Evolutionary conservation across 1,139 yeast species (phyloP), one percentile per base, ranked within the genome.

Genomic region (Wickerhamiella pararugosa): DNA sequence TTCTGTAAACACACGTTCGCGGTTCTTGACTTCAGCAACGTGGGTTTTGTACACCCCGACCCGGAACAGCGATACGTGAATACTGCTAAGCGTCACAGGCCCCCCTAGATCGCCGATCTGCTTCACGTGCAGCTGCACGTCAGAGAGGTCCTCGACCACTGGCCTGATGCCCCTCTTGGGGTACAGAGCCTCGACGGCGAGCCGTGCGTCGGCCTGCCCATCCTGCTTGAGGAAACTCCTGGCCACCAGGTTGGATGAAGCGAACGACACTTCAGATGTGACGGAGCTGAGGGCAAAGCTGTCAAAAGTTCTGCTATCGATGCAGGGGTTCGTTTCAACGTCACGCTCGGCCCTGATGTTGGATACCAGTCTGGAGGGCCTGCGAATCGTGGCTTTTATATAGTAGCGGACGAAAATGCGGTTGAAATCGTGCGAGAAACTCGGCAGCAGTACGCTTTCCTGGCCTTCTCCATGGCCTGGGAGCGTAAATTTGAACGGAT

Each of bases 361-460:
- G 21, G 32, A 33, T 3, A 34, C 39, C 11, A 40, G 27, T 15
- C 36, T 28, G 15, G 43, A 31, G 15, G 39, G n/a, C 11, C 43
- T 34, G 25, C 43, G 32, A 7, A 40, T 28, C 21, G 43, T 40
- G 7, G 37, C 39, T 28, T 40, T 40, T 21, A 40, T 15, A 25
- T 36, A 40, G 31, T 40, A 40, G 7, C 43, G 43, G 15, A 40
- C 39, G 8, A 11, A 40, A 4, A 31, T 36, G n/a, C 37, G 36
- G 11, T 35, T 35, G 30, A 32, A 30, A 9, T 40, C 43, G 25
- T 28, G 10, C 25, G 30, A 15, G n/a, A 40, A 27, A 5, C 36
- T 36, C 7, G 43, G 43, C 32, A 40, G n/a, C 15, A 40, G 32
- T 4, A 8, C 7, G 9, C 30, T 9, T 6, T 9, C 27, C 5